phyloP scores from a whole-genome alignment of 1,284 basidiomycete species.

The Paramarasmius palmivorus region DNA sequence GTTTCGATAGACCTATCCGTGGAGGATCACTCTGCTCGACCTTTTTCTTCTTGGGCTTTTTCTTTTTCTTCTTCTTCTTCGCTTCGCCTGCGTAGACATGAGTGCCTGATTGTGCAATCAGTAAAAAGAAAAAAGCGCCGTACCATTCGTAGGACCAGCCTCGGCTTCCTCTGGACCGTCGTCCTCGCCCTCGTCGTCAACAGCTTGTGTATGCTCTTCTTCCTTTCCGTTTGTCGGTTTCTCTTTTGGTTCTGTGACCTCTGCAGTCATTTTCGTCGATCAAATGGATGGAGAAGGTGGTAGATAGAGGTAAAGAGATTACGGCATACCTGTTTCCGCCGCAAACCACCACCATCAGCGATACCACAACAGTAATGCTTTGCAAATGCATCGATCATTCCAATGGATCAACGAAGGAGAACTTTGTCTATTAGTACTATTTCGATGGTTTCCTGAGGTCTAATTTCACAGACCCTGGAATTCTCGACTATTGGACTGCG shows the following conservation, averaged over 20 bases:
- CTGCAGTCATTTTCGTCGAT: constrained; percentile 4
- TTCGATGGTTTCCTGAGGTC: no score
- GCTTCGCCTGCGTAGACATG: constrained; percentile 36
- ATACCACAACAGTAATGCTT: no score
- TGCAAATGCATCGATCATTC: no score
- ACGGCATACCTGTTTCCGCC: background rate
- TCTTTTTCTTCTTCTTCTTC: constrained; percentile 94
- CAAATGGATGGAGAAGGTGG: background rate
- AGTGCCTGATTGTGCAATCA: background rate
- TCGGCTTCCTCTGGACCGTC: constrained; percentile 62
- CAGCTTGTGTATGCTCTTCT: constrained; percentile 40
- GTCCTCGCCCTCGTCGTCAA: constrained; percentile 79
- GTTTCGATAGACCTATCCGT: constrained; percentile 85
- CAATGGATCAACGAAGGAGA: no score
- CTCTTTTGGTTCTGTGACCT: constrained; percentile 5
- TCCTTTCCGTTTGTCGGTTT: constrained; percentile 1
- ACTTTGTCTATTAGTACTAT: no score
- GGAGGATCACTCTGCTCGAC: constrained; percentile 89
- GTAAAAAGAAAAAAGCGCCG: constrained; percentile 1
- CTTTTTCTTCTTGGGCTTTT: constrained; percentile 88
- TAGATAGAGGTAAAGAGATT: background rate
- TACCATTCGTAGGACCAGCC: constrained; percentile 13
- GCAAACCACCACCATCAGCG: no score
- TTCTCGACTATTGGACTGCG: no score
- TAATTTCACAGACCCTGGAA: no score